These are phyloP conservation scores for Solanum chmielewskii DNA, from an alignment of 257 asterid genomes.

Conservation along the genomic window DNA sequence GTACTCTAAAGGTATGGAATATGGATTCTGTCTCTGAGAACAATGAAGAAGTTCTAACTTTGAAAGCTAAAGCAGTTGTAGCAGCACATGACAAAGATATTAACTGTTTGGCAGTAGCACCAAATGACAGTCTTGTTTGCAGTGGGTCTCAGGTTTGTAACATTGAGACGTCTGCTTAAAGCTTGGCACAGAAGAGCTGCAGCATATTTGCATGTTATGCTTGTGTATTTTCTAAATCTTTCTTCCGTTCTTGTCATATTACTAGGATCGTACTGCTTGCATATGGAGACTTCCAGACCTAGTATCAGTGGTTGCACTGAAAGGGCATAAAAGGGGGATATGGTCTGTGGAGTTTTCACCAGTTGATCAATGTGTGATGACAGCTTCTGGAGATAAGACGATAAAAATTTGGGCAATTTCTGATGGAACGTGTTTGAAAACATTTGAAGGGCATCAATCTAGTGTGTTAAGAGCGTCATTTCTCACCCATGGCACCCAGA, in stretches of 20 bases:
- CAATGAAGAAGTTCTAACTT: constrained; percentile 31
- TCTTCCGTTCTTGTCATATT: constrained; percentile 11
- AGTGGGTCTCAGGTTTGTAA: constrained; percentile 92
- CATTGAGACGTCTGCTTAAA: not conserved
- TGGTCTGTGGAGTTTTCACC: constrained; percentile 99
- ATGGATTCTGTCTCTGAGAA: constrained; percentile 47
- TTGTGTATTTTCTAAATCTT: not conserved
- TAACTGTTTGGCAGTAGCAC: constrained; percentile 80
- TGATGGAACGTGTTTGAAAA: constrained; percentile 85
- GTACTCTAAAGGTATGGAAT: constrained; percentile 86
- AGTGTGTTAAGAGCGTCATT: constrained; percentile 89
- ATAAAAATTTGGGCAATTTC: constrained; percentile 88
- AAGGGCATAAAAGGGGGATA: constrained; percentile 94
- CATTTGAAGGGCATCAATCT: constrained; percentile 92
- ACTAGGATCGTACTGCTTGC: constrained; percentile 93
- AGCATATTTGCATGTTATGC: not conserved
- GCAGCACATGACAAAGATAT: constrained; percentile 98
- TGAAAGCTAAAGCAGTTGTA: constrained; percentile 83
- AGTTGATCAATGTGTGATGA: constrained; percentile 88
- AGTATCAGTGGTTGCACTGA: constrained; percentile 58
- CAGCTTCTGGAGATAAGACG: constrained; percentile 95
- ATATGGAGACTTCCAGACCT: constrained; percentile 94
- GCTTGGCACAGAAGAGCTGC: not conserved
- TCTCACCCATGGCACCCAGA: constrained; percentile 79
- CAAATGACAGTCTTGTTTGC: constrained; percentile 91